These are phyloP conservation scores for Colletotrichum melonis DNA, from an alignment of 2,329 filamentous ascomycete genomes.

Conservation along the genomic window DNA sequence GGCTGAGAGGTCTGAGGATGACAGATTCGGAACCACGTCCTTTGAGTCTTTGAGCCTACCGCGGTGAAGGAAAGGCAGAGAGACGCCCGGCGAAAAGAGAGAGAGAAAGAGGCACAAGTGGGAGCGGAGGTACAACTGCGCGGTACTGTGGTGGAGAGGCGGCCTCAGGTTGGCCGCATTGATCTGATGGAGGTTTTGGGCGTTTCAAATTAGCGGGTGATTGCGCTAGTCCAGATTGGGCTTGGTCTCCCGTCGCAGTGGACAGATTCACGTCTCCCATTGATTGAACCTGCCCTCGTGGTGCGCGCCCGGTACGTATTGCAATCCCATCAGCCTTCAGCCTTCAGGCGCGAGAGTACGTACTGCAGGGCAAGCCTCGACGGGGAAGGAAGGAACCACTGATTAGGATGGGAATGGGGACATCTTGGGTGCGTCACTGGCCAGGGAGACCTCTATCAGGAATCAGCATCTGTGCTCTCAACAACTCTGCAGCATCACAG, in stretches of 20 bases:
- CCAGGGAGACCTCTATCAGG: neutral
- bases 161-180: slow-evolving; percentile 26
- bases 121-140: neutral
- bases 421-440: neutral
- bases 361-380: neutral
- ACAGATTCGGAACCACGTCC: neutral
- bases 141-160: too few species aligned
- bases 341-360: neutral
- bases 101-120: neutral
- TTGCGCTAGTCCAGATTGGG: slow-evolving; percentile 32
- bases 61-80: neutral
- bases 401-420: neutral
- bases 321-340: neutral
- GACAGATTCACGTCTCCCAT: slow-evolving; percentile 34
- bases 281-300: slow-evolving; percentile 33
- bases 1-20: neutral
- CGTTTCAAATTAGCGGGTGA: slow-evolving; percentile 37
- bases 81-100: neutral
- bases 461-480: neutral
- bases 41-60: neutral
- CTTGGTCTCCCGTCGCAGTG: slow-evolving; percentile 18
- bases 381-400: neutral
- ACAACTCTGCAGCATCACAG: too few species aligned
- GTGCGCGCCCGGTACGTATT: neutral
- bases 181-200: slow-evolving; percentile 36